Evolutionary conservation across 164 flowering plant species (phyloP).

Genomic region (Akebia trifoliata): DNA sequence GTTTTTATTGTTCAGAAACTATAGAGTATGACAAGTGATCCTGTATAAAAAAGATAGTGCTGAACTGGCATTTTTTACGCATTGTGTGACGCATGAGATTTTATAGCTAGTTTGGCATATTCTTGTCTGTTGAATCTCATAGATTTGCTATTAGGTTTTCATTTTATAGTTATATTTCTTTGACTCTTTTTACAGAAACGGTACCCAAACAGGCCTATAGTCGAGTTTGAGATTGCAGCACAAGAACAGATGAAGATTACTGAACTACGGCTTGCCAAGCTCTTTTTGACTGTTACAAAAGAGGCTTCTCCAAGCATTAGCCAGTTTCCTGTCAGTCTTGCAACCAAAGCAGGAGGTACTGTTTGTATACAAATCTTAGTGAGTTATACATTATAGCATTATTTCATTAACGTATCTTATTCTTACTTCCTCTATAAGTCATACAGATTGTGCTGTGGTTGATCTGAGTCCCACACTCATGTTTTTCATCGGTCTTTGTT

Average conservation of each 20-base stretch:
- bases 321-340: conserved; percentile 16
- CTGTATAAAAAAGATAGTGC: too few species aligned
- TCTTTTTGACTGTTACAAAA: conserved; percentile 39
- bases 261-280: conserved; percentile 79
- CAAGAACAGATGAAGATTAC: conserved; percentile 93
- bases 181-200: conserved; percentile 50
- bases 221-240: conserved; percentile 87
- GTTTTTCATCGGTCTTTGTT: too few species aligned
- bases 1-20: too few species aligned
- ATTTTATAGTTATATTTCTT: neutral
- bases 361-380: neutral
- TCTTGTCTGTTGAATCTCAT: neutral
- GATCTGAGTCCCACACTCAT: too few species aligned
- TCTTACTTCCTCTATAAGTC: too few species aligned
- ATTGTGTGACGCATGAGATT: too few species aligned
- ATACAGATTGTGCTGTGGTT: too few species aligned
- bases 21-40: too few species aligned
- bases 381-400: neutral
- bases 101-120: neutral
- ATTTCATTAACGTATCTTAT: neutral
- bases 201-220: conserved; percentile 70
- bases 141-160: neutral
- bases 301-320: conserved; percentile 16
- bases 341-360: conserved; percentile 60
- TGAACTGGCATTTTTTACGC: too few species aligned